Base-by-base conservation (phyloP, 1,284 basidiomycete species). In the Inonotus hispidus region DNA sequence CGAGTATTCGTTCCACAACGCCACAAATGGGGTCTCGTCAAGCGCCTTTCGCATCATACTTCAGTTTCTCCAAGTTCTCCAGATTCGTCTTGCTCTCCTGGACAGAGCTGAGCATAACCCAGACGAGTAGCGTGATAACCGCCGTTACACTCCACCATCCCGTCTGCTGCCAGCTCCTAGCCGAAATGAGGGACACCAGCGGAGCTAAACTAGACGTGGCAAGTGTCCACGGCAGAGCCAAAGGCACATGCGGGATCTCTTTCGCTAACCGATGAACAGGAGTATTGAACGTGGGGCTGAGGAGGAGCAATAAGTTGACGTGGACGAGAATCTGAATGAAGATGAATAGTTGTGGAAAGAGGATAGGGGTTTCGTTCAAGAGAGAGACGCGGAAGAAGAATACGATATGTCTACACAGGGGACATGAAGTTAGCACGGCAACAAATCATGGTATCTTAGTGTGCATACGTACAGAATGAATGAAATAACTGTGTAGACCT, bases 41-140 rank as follows among this genome's bases (percentile, higher is more conserved):
- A 32, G 61, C 61, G n/a, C 61, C 61, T 41, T 62, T 62, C 13
- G 56, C 61, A 45, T 59, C 41, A 37, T 62, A 62, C 23, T 55
- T 58, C 32, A 62, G 41, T 16, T 47, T 54, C 29, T 59, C 61
- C 35, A 62, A 35, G n/a, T 55, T 37, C 25, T 54, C 61, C 14
- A 59, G 3, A 32, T 39, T 49, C 27, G 43, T 39, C 23, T 49
- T 43, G 23, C 50, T 53, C 16, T 58, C 56, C 52, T 59, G 52
- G 3, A 62, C 46, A 21, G 46, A 58, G 6, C 29, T 50, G 16
- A 59, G 50, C 25, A 58, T 45, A 13, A 35, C 29, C 27, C 43
- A 50, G 16, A 55, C 56, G 32, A 54, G 38, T 11, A 59, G 19
- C 6, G 43, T 53, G 5, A 62, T n/a, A 14, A 59, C 23, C 3